Percentiles rank a stretch among this genome's conserved stretches.
These are phyloP conservation scores for Chaetomium strumarium DNA, from an alignment of 2,329 filamentous ascomycete genomes.

Conservation along the genomic window DNA sequence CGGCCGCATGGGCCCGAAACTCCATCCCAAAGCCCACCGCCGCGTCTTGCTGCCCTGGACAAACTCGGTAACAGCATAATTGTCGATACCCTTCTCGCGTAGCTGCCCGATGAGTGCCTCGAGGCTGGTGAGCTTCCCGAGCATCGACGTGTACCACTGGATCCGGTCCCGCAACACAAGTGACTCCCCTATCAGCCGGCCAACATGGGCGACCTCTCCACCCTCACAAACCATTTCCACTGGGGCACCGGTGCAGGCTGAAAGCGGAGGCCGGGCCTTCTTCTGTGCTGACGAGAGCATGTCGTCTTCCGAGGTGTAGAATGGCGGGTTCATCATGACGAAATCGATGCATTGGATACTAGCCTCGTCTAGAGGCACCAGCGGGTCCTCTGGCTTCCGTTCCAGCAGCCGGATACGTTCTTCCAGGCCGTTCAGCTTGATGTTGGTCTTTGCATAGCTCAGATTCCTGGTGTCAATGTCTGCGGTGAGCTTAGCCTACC, in stretches of 20 bases:
- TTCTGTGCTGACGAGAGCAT: conserved; percentile 57
- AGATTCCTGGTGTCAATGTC: conserved; percentile 74
- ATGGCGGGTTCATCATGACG: conserved; percentile 90
- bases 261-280: conserved; percentile 64
- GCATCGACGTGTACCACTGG: conserved; percentile 87
- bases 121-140: conserved; percentile 72
- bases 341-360: conserved; percentile 60
- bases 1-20: conserved; percentile 64
- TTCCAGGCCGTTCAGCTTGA: conserved; percentile 58
- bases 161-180: conserved; percentile 45
- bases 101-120: conserved; percentile 56
- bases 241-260: conserved; percentile 68
- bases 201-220: conserved; percentile 84
- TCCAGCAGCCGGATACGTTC: conserved; percentile 58
- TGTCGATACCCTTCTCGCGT: conserved; percentile 53
- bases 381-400: conserved; percentile 42
- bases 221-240: conserved; percentile 78
- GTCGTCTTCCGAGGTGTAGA: conserved; percentile 72
- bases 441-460: conserved; percentile 59
- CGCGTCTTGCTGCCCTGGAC: conserved; percentile 72
- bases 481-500: conserved; percentile 19
- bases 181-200: conserved; percentile 50
- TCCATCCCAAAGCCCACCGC: conserved; percentile 88
- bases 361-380: conserved; percentile 60
- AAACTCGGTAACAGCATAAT: conserved; percentile 78